Evolutionary conservation across 768 basidiomycete species (phyloP).

Genomic region (Mycena venus): DNA sequence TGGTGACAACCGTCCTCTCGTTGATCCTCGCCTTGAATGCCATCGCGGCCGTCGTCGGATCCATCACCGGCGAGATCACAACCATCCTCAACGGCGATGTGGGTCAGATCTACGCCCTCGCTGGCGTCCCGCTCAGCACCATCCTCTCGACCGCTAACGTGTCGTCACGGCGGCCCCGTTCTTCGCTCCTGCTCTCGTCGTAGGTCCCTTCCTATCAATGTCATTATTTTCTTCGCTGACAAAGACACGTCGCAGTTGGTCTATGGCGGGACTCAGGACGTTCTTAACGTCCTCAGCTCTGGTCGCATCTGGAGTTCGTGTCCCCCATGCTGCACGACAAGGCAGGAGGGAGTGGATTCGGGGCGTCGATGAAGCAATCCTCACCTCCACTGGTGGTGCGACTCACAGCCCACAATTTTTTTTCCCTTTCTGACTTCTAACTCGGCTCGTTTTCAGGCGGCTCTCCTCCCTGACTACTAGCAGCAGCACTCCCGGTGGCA

Average conservation of each 20-base stretch:
- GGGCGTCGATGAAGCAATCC: too few species aligned
- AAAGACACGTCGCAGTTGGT: conserved; percentile 3
- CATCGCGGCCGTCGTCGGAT: conserved; percentile 15
- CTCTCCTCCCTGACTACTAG: too few species aligned
- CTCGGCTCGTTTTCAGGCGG: too few species aligned
- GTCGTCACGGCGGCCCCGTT: conserved; percentile 21
- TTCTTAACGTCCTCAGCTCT: conserved; percentile 21
- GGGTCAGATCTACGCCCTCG: conserved; percentile 16
- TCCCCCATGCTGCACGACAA: too few species aligned
- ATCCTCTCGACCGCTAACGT: conserved; percentile 28
- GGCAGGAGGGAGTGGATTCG: too few species aligned
- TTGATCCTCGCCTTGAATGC: conserved; percentile 21
- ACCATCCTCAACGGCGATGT: conserved; percentile 6
- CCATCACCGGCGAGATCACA: conserved; percentile 11
- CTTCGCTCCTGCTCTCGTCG: conserved; percentile 17
- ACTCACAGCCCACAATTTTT: too few species aligned
- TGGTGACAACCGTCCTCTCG: too few species aligned
- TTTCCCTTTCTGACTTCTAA: too few species aligned
- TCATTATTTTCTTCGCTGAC: neutral
- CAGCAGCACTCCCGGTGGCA: too few species aligned
- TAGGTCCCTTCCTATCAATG: neutral
- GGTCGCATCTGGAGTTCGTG: too few species aligned
- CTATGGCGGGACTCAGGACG: neutral
- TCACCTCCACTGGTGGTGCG: too few species aligned
- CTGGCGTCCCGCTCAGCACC: conserved; percentile 12